Evolutionary conservation across 768 basidiomycete genomes (phyloP).

Genomic region (Tylopilus balloui): DNA sequence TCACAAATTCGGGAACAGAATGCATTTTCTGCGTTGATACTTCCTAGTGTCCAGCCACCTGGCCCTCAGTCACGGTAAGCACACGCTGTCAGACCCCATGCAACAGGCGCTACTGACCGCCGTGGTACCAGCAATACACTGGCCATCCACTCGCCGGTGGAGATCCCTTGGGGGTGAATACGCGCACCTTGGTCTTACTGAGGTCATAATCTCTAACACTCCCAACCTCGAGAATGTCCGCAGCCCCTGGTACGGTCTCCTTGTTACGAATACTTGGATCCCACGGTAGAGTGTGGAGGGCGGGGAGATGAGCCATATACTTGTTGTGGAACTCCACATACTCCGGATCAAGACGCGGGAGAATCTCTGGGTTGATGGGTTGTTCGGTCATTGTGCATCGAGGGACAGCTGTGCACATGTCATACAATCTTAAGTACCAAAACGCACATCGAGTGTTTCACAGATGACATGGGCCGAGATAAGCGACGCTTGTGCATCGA

Average conservation of each 20-base stretch:
- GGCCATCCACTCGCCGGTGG: constrained; percentile 61
- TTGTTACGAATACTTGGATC: constrained; percentile 49
- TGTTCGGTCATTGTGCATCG: constrained; percentile 27
- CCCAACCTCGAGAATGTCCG: constrained; percentile 53
- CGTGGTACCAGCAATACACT: constrained; percentile 69
- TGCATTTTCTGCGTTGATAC: constrained; percentile 53
- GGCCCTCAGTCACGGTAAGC: constrained; percentile 2
- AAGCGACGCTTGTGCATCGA: not conserved
- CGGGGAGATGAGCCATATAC: constrained; percentile 41
- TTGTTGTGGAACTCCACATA: constrained; percentile 60
- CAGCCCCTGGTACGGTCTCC: constrained; percentile 53
- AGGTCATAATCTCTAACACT: constrained; percentile 49
- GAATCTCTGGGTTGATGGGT: constrained; percentile 60
- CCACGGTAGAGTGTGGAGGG: constrained; percentile 60
- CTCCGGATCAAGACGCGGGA: constrained; percentile 57
- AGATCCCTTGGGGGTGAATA: constrained; percentile 54
- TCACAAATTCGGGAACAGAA: constrained; percentile 41
- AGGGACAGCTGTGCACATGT: not conserved
- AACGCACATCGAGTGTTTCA: not conserved
- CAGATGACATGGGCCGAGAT: not conserved
- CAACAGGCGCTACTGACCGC: constrained; percentile 40
- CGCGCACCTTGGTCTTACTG: constrained; percentile 50
- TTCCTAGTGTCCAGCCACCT: constrained; percentile 80
- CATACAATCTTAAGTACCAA: constrained; percentile 11
- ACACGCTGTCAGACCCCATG: not conserved